Evolutionary conservation across 352 stramenopile species (phyloP).

Genomic region (Phytophthora quininea): DNA sequence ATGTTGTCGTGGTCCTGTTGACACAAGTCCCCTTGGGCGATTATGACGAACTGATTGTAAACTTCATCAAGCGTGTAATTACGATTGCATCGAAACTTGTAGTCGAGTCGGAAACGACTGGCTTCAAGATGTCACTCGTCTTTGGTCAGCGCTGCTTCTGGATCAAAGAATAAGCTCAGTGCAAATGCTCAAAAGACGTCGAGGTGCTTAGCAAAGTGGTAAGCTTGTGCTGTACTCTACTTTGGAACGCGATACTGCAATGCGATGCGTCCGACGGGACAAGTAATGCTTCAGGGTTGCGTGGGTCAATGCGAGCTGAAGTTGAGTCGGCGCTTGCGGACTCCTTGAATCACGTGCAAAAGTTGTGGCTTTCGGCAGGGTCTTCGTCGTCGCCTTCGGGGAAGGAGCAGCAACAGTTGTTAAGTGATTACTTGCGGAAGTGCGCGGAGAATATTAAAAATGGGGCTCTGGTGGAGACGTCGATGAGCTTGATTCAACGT

Average conservation of each 20-base stretch:
- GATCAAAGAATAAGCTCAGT: constrained; percentile 54
- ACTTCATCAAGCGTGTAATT: constrained; percentile 85
- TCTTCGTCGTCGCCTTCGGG: constrained; percentile 52
- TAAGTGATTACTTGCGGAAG: constrained; percentile 77
- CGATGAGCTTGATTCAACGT: constrained; percentile 77
- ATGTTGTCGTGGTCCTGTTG: constrained; percentile 75
- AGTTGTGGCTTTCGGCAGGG: constrained; percentile 54
- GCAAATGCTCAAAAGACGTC: constrained; percentile 59
- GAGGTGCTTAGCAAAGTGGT: constrained; percentile 81
- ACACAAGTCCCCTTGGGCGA: constrained; percentile 72
- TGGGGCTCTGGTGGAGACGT: constrained; percentile 64
- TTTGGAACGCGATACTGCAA: constrained; percentile 78
- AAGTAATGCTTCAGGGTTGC: constrained; percentile 23
- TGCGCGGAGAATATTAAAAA: constrained; percentile 72
- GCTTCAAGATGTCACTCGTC: constrained; percentile 78
- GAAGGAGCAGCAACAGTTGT: constrained; percentile 77
- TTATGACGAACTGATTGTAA: constrained; percentile 79
- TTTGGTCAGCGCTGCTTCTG: constrained; percentile 59
- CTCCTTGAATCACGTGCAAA: constrained; percentile 77
- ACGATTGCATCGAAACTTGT: constrained; percentile 76
- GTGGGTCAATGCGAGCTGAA: constrained; percentile 44
- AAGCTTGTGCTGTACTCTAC: constrained; percentile 69
- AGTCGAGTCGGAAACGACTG: constrained; percentile 63
- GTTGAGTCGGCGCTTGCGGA: constrained; percentile 69
- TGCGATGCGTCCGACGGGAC: constrained; percentile 20